Evolutionary conservation across 176 grass and related monocot genomes (phyloP), one percentile per base, ranked within the genome.

Genomic region (Oryza punctata): DNA sequence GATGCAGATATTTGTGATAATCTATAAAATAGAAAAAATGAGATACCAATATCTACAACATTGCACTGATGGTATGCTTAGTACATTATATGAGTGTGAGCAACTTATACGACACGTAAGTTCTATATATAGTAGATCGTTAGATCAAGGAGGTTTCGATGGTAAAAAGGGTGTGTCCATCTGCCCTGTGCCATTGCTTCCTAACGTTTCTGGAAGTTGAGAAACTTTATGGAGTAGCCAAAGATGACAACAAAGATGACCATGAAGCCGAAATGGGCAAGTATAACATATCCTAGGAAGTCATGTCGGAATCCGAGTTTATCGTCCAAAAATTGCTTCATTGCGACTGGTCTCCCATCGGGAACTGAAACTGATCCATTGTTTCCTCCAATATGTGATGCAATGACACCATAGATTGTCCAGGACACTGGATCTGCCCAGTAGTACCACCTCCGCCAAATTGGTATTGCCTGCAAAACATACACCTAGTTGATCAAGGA

Each of bases 191-290:
- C 38, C 38, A 40, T 40, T 7, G 7, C 38, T 41, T 41, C 9
- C 38, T 41, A 10, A 41, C 95, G 84, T 76, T 85, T 94, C 59
- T 97, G 94, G 81, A 97, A 97, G 84, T 97, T 94, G 10, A 97
- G 67, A 47, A 52, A 77, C 27, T 97, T 97, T 87, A 92, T 92
- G 69, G 88, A 91, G 70, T 91, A 97, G 30, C 68, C 90, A 70
- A 97, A 97, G 7, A 92, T 81, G 7, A 92, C 43, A 72, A 97
- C 84, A 81, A 97, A 97, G 38, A 1, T 8, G 1, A 0, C 38
- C 38, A 40, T 40, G 10, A 40, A 40, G 38, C 38, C 38, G 10
- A 40, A 40, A 40, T 40, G 38, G 8, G 38, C 7, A 40, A 40
- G 38, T 10, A 40, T 40, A 40, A 40, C 38, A 40, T 40, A 40